Evolutionary conservation across 805 yeast species (phyloP).

Genomic region (Ogataea paraovalis): DNA sequence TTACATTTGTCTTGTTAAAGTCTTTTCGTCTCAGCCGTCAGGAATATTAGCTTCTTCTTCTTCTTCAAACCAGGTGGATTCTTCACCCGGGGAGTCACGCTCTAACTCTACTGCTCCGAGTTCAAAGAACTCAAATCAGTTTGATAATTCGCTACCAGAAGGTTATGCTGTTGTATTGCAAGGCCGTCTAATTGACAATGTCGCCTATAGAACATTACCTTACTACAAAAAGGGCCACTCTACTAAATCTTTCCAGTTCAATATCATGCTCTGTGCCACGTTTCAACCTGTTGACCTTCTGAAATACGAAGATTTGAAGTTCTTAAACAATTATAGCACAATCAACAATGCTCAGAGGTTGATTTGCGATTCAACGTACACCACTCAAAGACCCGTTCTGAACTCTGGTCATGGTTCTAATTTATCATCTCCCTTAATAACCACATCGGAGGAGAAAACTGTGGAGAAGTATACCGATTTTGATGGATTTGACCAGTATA

Average conservation of each 20-base stretch:
- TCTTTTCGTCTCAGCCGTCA: constrained; percentile 8
- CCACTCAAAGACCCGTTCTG: background rate
- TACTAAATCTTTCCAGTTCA: constrained; percentile 4
- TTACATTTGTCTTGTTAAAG: constrained; percentile 23
- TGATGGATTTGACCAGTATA: constrained; percentile 21
- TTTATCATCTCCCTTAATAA: background rate
- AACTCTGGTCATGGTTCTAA: background rate
- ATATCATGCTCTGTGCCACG: constrained; percentile 24
- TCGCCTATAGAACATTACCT: constrained; percentile 30
- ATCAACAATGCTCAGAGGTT: constrained; percentile 13
- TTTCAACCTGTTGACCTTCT: constrained; percentile 24
- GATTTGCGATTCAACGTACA: constrained; percentile 8
- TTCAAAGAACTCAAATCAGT: background rate
- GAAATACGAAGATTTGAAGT: constrained; percentile 23
- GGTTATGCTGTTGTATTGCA: constrained; percentile 38
- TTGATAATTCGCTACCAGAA: constrained; percentile 22
- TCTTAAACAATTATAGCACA: constrained; percentile 12
- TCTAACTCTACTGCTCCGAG: background rate
- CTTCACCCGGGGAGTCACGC: background rate
- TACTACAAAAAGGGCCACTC: constrained; percentile 1
- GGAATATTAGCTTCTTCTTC: background rate
- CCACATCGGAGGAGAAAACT: background rate
- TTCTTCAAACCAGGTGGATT: background rate
- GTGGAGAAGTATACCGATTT: constrained; percentile 12
- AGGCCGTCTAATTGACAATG: constrained; percentile 39